Base-by-base conservation (phyloP, 305 asterid species). In the Euphrasia arctica region DNA sequence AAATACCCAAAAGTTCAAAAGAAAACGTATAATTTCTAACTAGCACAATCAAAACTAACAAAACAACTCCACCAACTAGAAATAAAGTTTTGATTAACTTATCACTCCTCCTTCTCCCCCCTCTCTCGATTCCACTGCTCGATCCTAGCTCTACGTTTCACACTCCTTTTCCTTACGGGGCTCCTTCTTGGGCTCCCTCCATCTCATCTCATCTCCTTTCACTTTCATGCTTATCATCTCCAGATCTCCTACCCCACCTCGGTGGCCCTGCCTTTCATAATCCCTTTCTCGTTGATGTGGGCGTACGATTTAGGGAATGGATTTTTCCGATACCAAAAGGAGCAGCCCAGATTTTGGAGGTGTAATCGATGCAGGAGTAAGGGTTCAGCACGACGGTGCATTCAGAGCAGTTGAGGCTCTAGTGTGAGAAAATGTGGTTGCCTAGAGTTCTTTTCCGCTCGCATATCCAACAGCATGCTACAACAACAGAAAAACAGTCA, bases 321-420 rank as follows among this genome's bases (percentile, higher is more conserved):
- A 45, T 93, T 93, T 15, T 74, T 82, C 47, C 76, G 75, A 73
- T 69, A 72, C 72, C 98, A 93, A 61, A 93, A 93, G 1, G 96
- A 81, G 80, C 98, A 90, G 50, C 27, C 98, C 98, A 93, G 68
- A 84, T 76, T 66, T 78, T 81, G 10, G 86, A 63, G 0, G 63
- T 69, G 78, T 87, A 90, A 74, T 93, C 96, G 25, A 93, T 88
- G 51, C 97, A 89, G 48, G 96, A 83, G 73, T 84, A 93, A 34
- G 97, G 97, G 72, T 86, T 93, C 74, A 88, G 80, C 47, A 83
- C 83, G 34, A 95, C 98, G 45, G 71, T 69, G 75, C 98, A n/a
- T n/a, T n/a, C n/a, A n/a, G n/a, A n/a, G 72, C 98, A 93, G 59
- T 67, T 61, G 28, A 88, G 22, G 22, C 22, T 18, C 22, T 0